Evolutionary conservation across 2,329 filamentous ascomycete genomes (phyloP).

Genomic region (Dactylonectria estremocensis): DNA sequence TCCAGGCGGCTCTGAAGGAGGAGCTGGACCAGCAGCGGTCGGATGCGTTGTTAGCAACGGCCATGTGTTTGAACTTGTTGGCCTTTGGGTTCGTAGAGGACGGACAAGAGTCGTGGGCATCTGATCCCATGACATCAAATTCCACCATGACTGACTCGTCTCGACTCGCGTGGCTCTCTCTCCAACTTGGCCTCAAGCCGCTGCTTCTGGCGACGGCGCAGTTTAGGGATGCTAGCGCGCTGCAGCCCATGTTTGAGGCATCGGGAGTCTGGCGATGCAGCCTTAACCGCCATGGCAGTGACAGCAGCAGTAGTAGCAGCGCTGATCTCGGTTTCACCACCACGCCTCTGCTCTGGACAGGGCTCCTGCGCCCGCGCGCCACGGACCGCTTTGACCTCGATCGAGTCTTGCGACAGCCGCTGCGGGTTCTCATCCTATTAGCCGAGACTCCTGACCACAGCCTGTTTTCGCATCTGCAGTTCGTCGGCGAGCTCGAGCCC

Average conservation of each 20-base stretch:
- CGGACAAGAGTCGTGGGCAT: background rate
- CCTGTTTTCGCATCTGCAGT: conserved; percentile 16
- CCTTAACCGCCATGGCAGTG: background rate
- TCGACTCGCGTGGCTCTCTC: conserved; percentile 19
- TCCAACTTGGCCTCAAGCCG: conserved; percentile 12
- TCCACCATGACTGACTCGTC: no score
- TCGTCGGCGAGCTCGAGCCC: conserved; percentile 3
- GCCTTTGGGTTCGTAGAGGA: conserved; percentile 17
- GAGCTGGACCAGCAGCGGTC: background rate
- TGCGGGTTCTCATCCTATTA: background rate
- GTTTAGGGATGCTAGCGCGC: conserved; percentile 1
- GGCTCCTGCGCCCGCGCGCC: conserved; percentile 6
- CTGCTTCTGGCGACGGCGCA: background rate
- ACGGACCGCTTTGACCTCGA: conserved; percentile 13
- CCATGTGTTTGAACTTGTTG: conserved; percentile 20
- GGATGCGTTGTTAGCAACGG: conserved; percentile 20
- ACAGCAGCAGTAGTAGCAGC: no score
- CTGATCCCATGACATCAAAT: no score
- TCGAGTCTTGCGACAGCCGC: background rate
- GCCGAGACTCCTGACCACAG: conserved; percentile 8
- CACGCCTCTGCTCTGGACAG: conserved; percentile 11
- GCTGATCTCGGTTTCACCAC: conserved; percentile 16
- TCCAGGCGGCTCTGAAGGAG: conserved; percentile 5
- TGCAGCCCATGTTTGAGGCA: conserved; percentile 19
- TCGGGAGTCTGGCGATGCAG: conserved; percentile 5